A percentile compares a stretch with the other conserved stretches of the same genome.
Conservation (phyloP, 495 filamentous ascomycete species). For the Ramalina intermedia region DNA sequence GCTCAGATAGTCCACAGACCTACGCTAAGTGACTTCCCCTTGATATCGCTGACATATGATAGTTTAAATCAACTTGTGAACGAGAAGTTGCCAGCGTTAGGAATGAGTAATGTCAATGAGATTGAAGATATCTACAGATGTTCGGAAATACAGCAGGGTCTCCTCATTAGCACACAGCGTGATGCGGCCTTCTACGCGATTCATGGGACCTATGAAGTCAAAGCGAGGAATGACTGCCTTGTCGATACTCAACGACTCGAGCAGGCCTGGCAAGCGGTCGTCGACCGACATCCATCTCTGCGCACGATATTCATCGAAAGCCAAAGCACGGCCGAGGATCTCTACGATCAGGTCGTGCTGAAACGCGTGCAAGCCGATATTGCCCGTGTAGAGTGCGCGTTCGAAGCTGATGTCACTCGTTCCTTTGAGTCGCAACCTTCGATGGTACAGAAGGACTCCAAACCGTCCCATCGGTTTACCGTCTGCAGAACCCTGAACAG, state of each 20-base stretch:
- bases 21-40: conserved; percentile 47
- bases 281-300: conserved; percentile 35
- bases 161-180: conserved; percentile 44
- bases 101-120: conserved; percentile 27
- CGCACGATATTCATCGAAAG: conserved; percentile 39
- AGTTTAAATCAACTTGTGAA: conserved; percentile 26
- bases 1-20: conserved; percentile 32
- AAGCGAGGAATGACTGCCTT: conserved; percentile 10
- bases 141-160: conserved; percentile 52
- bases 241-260: conserved; percentile 27
- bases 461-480: conserved; percentile 33
- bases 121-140: conserved; percentile 53
- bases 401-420: conserved; percentile 20
- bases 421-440: conserved; percentile 23
- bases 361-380: conserved; percentile 23
- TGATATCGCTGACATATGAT: conserved; percentile 45
- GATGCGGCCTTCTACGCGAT: conserved; percentile 44
- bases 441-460: conserved; percentile 22
- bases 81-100: conserved; percentile 31
- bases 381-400: conserved; percentile 22
- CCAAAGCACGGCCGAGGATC: conserved; percentile 23
- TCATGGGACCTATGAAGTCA: conserved; percentile 47
- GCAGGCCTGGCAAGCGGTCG: conserved; percentile 33
- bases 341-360: conserved; percentile 38
- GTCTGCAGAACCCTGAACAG: conserved; percentile 28